Evolutionary conservation across 2,329 filamentous ascomycete genomes (phyloP), one percentile per base, ranked within the genome.

Genomic region (Colletotrichum tropicicola): DNA sequence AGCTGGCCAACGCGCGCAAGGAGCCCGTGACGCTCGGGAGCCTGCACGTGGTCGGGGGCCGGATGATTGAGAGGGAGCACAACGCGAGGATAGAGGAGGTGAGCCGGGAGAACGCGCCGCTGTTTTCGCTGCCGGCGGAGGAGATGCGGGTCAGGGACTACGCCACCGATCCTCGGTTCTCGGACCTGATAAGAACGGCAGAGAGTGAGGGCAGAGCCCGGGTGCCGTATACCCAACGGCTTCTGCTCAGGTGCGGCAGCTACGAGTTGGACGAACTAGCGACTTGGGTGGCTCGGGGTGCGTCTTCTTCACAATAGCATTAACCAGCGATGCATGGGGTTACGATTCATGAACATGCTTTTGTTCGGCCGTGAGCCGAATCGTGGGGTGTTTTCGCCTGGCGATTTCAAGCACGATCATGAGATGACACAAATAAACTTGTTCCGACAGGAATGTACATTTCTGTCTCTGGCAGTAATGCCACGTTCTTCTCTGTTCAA

Each of bases 81-180:
- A 65, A 65, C 43, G 61, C 32, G 43, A 55, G 41, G 6, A 65
- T 65, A 5, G 57, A 55, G 15, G 57, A 65, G 25, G 43, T 65
- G 0, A 61, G 32, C 12, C 32, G 27, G 0, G 32, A 61, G 9
- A 65, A 55, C 27, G 61, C 61, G 6, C 35, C 25, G 3, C 44
- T 61, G 5, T 65, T 65, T 28, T 65, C 61, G n/a, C 25, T 65
- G n/a, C 61, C 61, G 35, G 57, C 61, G 5, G 61, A 65, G 17
- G 61, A 65, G 49, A 65, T 65, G 61, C 61, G 61, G 17, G 57
- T 65, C n/a, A 61, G 41, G 17, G 61, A 65, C 21, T 65, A 56
- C 8, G 17, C 25, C 8, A 35, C 23, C 27, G 61, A 65, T 23
- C 19, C 32, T 12, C 57, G 61, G 13, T 61, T 65, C 15, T 41